Percentiles rank a stretch among this genome's conserved stretches.
These are phyloP conservation scores for Viola pubescens DNA, from an alignment of 441 rosid genomes.

Conservation along the genomic window DNA sequence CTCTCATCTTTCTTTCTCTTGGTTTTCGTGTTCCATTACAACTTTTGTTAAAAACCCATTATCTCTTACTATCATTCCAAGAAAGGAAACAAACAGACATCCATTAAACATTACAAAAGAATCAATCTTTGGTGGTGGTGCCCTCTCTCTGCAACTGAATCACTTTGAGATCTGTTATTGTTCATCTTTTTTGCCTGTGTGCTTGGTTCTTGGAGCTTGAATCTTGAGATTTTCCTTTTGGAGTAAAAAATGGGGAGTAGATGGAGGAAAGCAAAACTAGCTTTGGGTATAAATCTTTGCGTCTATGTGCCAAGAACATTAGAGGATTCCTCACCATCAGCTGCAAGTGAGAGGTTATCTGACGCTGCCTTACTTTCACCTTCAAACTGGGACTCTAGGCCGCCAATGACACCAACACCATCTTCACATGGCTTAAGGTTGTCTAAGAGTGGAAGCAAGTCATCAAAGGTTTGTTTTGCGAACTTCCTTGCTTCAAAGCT, in stretches of 20 bases:
- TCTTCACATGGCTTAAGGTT: conserved; percentile 64
- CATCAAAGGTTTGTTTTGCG: conserved; percentile 65
- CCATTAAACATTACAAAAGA: not conserved
- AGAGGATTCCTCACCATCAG: conserved; percentile 45
- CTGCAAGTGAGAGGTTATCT: conserved; percentile 58
- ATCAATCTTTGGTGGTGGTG: not conserved
- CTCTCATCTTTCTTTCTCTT: conserved; percentile 20
- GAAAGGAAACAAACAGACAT: conserved; percentile 8
- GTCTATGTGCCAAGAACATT: conserved; percentile 72
- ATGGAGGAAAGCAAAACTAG: conserved; percentile 89
- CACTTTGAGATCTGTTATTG: conserved; percentile 29
- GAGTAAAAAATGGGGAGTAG: conserved; percentile 57
- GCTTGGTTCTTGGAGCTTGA: conserved; percentile 4
- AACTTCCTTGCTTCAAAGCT: conserved; percentile 7
- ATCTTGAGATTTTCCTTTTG: not conserved
- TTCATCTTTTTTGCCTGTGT: conserved; percentile 1
- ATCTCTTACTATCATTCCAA: conserved; percentile 29
- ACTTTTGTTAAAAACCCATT: conserved; percentile 37
- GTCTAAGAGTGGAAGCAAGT: conserved; percentile 63
- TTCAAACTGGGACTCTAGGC: conserved; percentile 45
- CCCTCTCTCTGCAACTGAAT: conserved; percentile 2
- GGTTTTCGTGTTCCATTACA: conserved; percentile 37
- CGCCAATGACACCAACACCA: conserved; percentile 73
- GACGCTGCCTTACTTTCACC: conserved; percentile 84
- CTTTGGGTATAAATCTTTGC: conserved; percentile 77